Base-by-base conservation (phyloP, 257 asterid genomes). In the Solanum lignicaule region DNA sequence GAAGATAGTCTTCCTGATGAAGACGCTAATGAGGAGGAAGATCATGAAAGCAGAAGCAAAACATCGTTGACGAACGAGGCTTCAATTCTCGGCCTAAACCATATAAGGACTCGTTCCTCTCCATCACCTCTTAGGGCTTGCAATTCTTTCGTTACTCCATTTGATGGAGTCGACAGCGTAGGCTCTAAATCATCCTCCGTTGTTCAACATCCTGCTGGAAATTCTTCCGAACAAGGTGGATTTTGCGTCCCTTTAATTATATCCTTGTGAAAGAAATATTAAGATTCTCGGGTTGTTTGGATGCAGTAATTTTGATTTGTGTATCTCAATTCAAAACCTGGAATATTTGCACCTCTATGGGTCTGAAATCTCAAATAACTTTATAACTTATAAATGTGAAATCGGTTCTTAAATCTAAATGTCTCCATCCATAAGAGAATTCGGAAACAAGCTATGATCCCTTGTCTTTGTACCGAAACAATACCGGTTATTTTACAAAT, bases 51-150 rank as follows among this genome's bases (percentile, higher is more conserved):
- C 1, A 90, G 39, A 46, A 25, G 58, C 10, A 89, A 69, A 66
- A 90, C 90, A 88, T 87, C 92, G 25, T 85, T 85, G 23, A 86
- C 95, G 12, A 90, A 94, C 46, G 96, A 91, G 83, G 92, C 96
- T 33, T 90, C 95, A 16, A 87, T 74, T 86, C 87, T 94, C 69
- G 98, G 98, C 75, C 96, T 94, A 72, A 94, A 94, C 87, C 98
- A 92, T 88, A 95, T 95, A 71, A 88, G 96, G 93, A 97, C 98
- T 11, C 94, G 94, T 66, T 91, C 91, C 48, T 94, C 97, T 7
- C 88, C 91, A 87, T 90, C 93, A 88, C 95, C 94, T 83, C 90
- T 93, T 36, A 84, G 88, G 69, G 83, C 85, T 87, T 87, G 88
- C 6, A 89, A 83, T 90, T 90, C 94, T 66, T 83, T 90, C 16